Percentiles rank a stretch among this genome's conserved stretches.
These are phyloP conservation scores for Periconia macrospinosa DNA, from an alignment of 2,329 filamentous ascomycete species.

Conservation along the genomic window DNA sequence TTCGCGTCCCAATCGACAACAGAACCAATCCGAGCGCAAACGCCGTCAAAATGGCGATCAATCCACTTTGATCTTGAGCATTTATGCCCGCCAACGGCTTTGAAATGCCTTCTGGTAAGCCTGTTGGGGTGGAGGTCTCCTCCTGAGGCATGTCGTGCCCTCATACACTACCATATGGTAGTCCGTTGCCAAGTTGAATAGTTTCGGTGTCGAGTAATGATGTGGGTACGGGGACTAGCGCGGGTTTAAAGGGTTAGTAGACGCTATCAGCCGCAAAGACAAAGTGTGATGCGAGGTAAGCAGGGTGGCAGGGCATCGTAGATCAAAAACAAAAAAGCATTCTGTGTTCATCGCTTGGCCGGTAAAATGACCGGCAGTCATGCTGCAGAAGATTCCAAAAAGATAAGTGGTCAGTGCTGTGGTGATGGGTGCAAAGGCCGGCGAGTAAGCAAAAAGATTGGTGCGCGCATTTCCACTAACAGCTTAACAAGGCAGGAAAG, in stretches of 20 bases:
- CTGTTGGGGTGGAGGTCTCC: neutral
- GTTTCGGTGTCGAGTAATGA: neutral
- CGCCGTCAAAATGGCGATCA: conserved; percentile 1
- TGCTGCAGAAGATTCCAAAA: neutral
- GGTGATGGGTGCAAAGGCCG: too few species aligned
- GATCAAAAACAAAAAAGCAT: neutral
- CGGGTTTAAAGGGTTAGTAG: neutral
- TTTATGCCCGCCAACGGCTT: neutral
- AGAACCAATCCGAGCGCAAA: conserved; percentile 1
- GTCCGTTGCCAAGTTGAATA: neutral
- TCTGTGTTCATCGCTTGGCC: neutral
- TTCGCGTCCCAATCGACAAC: neutral
- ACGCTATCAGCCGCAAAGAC: neutral
- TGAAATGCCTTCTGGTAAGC: conserved; percentile 1
- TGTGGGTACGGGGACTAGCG: conserved; percentile 1
- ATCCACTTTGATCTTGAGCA: neutral
- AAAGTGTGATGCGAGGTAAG: neutral
- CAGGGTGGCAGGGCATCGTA: neutral
- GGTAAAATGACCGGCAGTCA: neutral
- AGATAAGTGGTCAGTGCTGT: neutral
- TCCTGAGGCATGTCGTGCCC: neutral
- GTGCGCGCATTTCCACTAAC: too few species aligned
- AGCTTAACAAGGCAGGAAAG: too few species aligned
- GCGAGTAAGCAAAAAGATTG: too few species aligned
- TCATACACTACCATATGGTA: neutral